A percentile compares a stretch with the other conserved stretches of the same genome.
Evolutionary conservation across 2,329 filamentous ascomycete genomes (phyloP).

Genomic region (Colletotrichum chlorophyti): DNA sequence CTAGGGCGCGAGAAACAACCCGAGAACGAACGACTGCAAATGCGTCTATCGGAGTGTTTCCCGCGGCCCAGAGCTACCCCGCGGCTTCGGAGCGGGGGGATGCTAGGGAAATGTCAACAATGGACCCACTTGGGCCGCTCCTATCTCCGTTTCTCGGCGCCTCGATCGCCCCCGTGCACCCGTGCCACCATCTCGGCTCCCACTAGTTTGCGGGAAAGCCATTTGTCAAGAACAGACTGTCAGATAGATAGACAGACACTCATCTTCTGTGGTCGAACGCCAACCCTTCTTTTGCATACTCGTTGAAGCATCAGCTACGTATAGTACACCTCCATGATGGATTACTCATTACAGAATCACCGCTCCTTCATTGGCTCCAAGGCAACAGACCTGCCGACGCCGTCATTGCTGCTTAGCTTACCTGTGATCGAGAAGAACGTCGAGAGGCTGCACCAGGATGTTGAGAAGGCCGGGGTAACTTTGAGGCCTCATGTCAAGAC

Average conservation of each 20-base stretch:
- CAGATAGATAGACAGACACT: too few species aligned
- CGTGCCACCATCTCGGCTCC: neutral
- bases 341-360: slow-evolving; percentile 38
- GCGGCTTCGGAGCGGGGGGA: slow-evolving; percentile 2
- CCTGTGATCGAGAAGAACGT: slow-evolving; percentile 46
- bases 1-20: neutral
- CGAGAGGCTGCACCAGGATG: slow-evolving; percentile 43
- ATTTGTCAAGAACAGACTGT: neutral
- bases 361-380: slow-evolving; percentile 43
- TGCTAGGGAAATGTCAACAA: neutral
- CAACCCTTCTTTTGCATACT: neutral
- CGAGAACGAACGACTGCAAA: neutral
- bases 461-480: slow-evolving; percentile 42
- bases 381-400: slow-evolving; percentile 43
- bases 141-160: slow-evolving; percentile 5
- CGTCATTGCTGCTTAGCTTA: slow-evolving; percentile 46
- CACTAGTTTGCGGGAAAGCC: neutral
- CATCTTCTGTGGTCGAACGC: too few species aligned
- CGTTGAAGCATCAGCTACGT: neutral
- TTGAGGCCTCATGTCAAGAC: slow-evolving; percentile 54
- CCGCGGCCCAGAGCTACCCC: neutral
- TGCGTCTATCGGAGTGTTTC: neutral
- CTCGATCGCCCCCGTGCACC: neutral
- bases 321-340: slow-evolving; percentile 31
- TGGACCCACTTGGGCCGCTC: neutral